Evolutionary conservation across 2,329 filamentous ascomycete species (phyloP), one percentile per base, ranked within the genome.

Genomic region (Chaetomium olivaceum): DNA sequence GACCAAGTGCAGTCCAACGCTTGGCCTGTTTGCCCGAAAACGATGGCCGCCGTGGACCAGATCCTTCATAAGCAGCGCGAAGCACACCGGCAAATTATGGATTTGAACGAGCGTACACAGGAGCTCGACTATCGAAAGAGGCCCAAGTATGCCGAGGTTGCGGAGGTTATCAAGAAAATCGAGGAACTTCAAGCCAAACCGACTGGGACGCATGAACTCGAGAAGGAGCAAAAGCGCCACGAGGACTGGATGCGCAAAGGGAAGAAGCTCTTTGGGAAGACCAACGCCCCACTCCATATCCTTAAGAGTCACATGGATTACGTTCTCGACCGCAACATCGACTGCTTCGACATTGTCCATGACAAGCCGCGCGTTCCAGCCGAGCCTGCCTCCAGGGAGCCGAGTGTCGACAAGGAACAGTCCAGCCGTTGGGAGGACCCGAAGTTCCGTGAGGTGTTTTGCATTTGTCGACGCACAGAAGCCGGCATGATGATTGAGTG

Each of bases 401-500:
- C 91, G 0, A 87, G 80, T 62, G 84, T 85, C 1, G 80, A 81
- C 39, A 80, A 82, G 43, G 68, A 71, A 29, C 83, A 82, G 55
- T 74, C 78, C 61, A 83, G 76, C 67, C 85, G 79, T 71, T 89
- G 80, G 84, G 82, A 89, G 72, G 84, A 90, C 72, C 85, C 82
- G 75, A 88, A 80, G 36, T 84, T 84, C 63, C 79, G 86, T 43
- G 93, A 98, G 75, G 94, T 98, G 0, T 99, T 98, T 77, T 99
- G 95, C 77, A 97, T 99, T 71, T 99, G 95, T 79, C 88, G 95
- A 66, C 92, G 89, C 69, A 87, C 92, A 7, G 95, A 99, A 78
- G 93, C 94, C 46, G 95, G 95, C 60, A 96, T 98, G 90, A 99
- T 99, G 95, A 98, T 99, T 73, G 95, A 99, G 78, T 99, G 95